phyloP scores from a whole-genome alignment of 495 filamentous ascomycete species.

The Paragyromitra xinjiangensis region DNA sequence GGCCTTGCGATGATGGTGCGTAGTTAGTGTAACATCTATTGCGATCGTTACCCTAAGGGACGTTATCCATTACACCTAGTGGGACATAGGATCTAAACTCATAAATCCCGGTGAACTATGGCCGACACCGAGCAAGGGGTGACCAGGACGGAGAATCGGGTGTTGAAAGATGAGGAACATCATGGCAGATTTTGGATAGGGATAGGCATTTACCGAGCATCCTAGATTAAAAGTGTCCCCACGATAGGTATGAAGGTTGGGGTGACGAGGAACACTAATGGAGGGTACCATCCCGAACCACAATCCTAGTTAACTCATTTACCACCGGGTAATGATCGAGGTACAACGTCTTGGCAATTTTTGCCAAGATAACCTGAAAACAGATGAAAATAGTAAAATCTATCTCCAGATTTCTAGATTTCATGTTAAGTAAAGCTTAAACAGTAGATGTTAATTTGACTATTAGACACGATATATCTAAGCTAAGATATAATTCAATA shows the following conservation, averaged over 20 bases:
- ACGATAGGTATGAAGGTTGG: background rate
- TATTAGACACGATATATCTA: background rate
- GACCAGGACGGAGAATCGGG: background rate
- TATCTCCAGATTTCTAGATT: background rate
- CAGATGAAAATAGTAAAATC: background rate
- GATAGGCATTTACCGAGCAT: constrained; percentile 3
- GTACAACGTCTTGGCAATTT: background rate
- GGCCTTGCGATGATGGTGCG: background rate
- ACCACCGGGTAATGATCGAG: background rate
- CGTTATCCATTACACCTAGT: background rate
- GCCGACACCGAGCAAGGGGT: background rate
- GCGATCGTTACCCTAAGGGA: background rate
- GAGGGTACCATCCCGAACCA: background rate
- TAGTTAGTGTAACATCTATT: background rate
- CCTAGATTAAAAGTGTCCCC: background rate
- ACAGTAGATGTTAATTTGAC: background rate
- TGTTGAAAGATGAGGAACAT: background rate
- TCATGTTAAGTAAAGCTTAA: background rate
- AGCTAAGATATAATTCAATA: no score
- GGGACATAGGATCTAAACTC: background rate
- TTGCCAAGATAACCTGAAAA: background rate
- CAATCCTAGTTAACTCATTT: background rate
- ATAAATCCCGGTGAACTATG: background rate
- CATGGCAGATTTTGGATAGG: background rate
- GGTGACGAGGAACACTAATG: background rate